Evolutionary conservation across 768 basidiomycete genomes (phyloP).

Genomic region (Imleria badia): DNA sequence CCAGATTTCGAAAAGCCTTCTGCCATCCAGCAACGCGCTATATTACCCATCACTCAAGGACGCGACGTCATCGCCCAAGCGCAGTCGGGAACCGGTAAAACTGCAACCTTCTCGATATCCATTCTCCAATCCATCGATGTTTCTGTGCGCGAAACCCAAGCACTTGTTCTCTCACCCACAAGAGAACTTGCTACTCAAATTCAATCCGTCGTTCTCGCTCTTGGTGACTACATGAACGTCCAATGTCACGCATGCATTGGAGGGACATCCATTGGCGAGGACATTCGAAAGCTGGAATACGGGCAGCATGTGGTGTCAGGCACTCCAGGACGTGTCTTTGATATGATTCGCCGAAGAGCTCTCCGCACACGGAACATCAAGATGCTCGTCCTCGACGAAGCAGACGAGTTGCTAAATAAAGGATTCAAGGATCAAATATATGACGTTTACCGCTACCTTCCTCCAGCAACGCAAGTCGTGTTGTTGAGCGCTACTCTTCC

Average conservation of each 20-base stretch:
- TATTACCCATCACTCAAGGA: conserved; percentile 92
- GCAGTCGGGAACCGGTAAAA: conserved; percentile 99
- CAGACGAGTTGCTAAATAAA: conserved; percentile 95
- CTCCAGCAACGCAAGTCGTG: conserved; percentile 96
- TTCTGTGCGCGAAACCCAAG: conserved; percentile 92
- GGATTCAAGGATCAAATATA: conserved; percentile 99
- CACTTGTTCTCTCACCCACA: conserved; percentile 95
- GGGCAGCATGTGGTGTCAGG: conserved; percentile 98
- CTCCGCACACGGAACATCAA: conserved; percentile 97
- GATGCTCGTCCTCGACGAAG: conserved; percentile 93
- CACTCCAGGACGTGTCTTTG: conserved; percentile 96
- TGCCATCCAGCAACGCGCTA: conserved; percentile 97
- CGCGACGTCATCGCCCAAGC: conserved; percentile 99
- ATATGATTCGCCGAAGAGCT: conserved; percentile 95
- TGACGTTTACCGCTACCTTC: conserved; percentile 96
- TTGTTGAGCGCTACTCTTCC: conserved; percentile 95
- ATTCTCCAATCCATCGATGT: conserved; percentile 98
- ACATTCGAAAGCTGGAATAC: conserved; percentile 95
- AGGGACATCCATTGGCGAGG: conserved; percentile 95
- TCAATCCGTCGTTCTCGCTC: conserved; percentile 91
- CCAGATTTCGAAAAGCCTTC: conserved; percentile 96
- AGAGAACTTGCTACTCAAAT: conserved; percentile 99
- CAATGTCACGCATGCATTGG: conserved; percentile 99
- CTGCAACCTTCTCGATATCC: conserved; percentile 97
- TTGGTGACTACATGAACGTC: conserved; percentile 99